A percentile compares a stretch with the other conserved stretches of the same genome.
Conservation (phyloP, 495 filamentous ascomycete species). For the Aspergillus hancockii region DNA sequence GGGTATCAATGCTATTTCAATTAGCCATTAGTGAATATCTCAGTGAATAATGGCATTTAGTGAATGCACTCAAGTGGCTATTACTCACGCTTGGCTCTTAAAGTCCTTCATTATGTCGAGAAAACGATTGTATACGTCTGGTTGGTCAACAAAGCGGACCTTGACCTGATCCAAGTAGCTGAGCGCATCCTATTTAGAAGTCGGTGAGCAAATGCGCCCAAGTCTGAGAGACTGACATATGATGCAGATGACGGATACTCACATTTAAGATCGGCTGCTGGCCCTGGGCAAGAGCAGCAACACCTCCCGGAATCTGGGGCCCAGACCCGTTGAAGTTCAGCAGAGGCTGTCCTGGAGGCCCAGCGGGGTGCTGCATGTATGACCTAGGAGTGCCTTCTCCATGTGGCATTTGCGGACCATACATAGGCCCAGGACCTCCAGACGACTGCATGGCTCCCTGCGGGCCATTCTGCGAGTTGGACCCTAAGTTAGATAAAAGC, state of each 20-base stretch:
- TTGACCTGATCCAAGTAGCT: slow-evolving; percentile 99
- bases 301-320: slow-evolving; percentile 51
- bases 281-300: slow-evolving; percentile 71
- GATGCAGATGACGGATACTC: slow-evolving; percentile 34
- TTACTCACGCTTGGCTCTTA: slow-evolving; percentile 89
- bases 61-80: neutral
- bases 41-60: no score
- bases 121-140: slow-evolving; percentile 97
- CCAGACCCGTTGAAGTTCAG: slow-evolving; percentile 54
- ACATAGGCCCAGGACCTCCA: slow-evolving; percentile 62
- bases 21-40: slow-evolving; percentile 18
- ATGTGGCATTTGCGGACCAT: slow-evolving; percentile 65
- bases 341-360: slow-evolving; percentile 58
- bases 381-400: slow-evolving; percentile 61
- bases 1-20: slow-evolving; percentile 81
- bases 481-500: slow-evolving; percentile 72
- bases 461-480: slow-evolving; percentile 50
- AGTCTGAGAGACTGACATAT: neutral
- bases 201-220: neutral
- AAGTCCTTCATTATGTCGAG: slow-evolving; percentile 99
- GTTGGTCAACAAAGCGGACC: slow-evolving; percentile 94
- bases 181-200: slow-evolving; percentile 72
- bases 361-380: slow-evolving; percentile 62
- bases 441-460: slow-evolving; percentile 64
- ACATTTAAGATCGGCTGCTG: slow-evolving; percentile 95